Conservation (phyloP, 768 basidiomycete genomes). For the Serendipita sp. region DNA sequence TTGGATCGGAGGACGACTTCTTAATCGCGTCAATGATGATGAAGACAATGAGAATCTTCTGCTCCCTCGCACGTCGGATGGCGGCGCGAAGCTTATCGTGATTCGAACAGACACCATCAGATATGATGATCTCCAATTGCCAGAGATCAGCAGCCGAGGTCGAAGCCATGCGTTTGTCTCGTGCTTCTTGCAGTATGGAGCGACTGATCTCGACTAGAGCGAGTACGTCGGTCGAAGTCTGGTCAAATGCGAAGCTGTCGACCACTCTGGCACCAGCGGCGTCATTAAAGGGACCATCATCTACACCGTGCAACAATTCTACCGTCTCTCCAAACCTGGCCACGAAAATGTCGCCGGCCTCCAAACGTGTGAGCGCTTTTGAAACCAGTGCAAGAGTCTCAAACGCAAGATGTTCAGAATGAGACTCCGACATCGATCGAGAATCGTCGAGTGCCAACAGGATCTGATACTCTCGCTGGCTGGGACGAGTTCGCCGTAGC, state of each 20-base stretch:
- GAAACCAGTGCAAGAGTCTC: slow-evolving; percentile 86
- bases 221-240: slow-evolving; percentile 76
- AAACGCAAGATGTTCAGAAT: slow-evolving; percentile 84
- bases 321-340: slow-evolving; percentile 80
- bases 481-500: slow-evolving; percentile 87
- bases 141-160: slow-evolving; percentile 61
- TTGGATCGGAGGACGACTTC: background rate
- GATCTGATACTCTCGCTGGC: slow-evolving; percentile 89
- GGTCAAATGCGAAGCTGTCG: slow-evolving; percentile 75
- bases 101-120: slow-evolving; percentile 97
- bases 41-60: slow-evolving; percentile 91
- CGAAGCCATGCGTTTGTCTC: slow-evolving; percentile 47
- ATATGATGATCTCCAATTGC: slow-evolving; percentile 97
- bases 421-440: slow-evolving; percentile 87
- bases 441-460: slow-evolving; percentile 92
- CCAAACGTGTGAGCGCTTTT: slow-evolving; percentile 78
- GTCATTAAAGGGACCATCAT: slow-evolving; percentile 65
- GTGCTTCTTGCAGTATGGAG: slow-evolving; percentile 53
- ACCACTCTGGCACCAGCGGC: slow-evolving; percentile 68
- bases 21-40: slow-evolving; percentile 81
- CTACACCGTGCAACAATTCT: slow-evolving; percentile 79
- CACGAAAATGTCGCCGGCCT: slow-evolving; percentile 88
- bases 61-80: slow-evolving; percentile 73
- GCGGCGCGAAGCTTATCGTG: slow-evolving; percentile 70
- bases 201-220: slow-evolving; percentile 69